A percentile compares a stretch with the other conserved stretches of the same genome.
Evolutionary conservation across 345 rosid species (phyloP).

Genomic region (Microthlaspi erraticum): DNA sequence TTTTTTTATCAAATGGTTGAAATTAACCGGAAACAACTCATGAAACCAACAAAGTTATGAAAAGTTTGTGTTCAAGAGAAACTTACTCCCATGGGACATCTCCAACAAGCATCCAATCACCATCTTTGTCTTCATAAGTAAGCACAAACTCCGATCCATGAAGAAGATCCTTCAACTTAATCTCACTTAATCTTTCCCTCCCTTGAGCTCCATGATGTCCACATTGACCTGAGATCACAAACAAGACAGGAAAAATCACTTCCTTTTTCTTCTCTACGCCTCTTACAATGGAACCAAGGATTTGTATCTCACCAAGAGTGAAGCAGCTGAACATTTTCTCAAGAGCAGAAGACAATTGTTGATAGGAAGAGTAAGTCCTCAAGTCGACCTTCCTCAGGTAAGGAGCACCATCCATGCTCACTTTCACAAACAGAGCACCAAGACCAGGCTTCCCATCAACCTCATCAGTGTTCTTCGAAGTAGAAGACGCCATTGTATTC

Average conservation of each 20-base stretch:
- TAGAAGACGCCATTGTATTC: slow-evolving; percentile 65
- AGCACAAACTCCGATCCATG: slow-evolving; percentile 90
- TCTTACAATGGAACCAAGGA: not conserved
- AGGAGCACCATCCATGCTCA: slow-evolving; percentile 97
- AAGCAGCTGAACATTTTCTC: slow-evolving; percentile 96
- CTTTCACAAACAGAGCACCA: slow-evolving; percentile 77
- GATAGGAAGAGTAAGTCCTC: slow-evolving; percentile 69
- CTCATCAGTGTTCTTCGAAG: slow-evolving; percentile 80
- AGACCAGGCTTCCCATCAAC: slow-evolving; percentile 86
- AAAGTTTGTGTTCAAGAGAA: slow-evolving; percentile 18
- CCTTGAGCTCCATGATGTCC: slow-evolving; percentile 67
- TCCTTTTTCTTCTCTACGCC: too few species aligned
- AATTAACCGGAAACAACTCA: too few species aligned
- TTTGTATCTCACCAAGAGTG: slow-evolving; percentile 67
- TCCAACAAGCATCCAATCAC: slow-evolving; percentile 97
- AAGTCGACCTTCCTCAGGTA: slow-evolving; percentile 90
- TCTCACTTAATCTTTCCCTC: slow-evolving; percentile 72
- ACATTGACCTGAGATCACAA: slow-evolving; percentile 65
- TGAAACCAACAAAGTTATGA: not conserved
- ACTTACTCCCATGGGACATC: slow-evolving; percentile 99
- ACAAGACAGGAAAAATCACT: not conserved
- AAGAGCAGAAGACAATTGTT: slow-evolving; percentile 76
- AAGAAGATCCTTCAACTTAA: slow-evolving; percentile 74
- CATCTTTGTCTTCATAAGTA: slow-evolving; percentile 90
- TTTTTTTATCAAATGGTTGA: not conserved